A percentile compares a stretch with the other conserved stretches of the same genome.
Evolutionary conservation across 208 protist species (phyloP).

Genomic region (Trypanosoma lewisi): DNA sequence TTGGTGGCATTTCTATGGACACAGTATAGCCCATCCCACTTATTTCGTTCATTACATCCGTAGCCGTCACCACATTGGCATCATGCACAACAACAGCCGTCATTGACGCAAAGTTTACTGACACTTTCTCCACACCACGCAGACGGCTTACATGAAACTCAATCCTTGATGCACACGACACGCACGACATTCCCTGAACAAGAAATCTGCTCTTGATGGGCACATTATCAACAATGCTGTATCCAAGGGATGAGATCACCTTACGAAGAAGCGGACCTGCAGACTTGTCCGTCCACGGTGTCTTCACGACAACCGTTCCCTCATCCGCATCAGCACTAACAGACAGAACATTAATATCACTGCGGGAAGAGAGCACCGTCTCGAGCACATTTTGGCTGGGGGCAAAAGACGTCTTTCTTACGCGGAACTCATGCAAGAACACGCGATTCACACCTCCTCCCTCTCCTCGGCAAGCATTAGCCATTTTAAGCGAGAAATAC

Average conservation of each 20-base stretch:
- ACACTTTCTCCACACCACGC: conserved; percentile 40
- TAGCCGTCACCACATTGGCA: conserved; percentile 19
- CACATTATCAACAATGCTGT: background rate
- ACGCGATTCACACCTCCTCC: background rate
- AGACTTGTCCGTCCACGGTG: background rate
- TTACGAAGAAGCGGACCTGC: background rate
- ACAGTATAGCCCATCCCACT: conserved; percentile 43
- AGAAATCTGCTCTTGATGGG: conserved; percentile 1
- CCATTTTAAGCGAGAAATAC: background rate
- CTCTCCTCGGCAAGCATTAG: background rate
- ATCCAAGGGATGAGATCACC: background rate
- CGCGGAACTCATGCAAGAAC: background rate
- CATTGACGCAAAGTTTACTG: conserved; percentile 82
- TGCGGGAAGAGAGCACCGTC: background rate
- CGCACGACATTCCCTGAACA: conserved; percentile 91
- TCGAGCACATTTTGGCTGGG: background rate
- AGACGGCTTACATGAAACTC: conserved; percentile 47
- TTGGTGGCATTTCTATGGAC: background rate
- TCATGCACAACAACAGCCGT: conserved; percentile 43
- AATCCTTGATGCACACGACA: conserved; percentile 89
- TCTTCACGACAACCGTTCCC: background rate
- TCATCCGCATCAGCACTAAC: background rate
- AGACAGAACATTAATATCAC: background rate
- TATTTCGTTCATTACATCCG: conserved; percentile 34
- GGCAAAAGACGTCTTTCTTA: background rate